These are phyloP conservation scores for Metschnikowia gelsemii DNA, from an alignment of 805 yeast species.

Conservation along the genomic window DNA sequence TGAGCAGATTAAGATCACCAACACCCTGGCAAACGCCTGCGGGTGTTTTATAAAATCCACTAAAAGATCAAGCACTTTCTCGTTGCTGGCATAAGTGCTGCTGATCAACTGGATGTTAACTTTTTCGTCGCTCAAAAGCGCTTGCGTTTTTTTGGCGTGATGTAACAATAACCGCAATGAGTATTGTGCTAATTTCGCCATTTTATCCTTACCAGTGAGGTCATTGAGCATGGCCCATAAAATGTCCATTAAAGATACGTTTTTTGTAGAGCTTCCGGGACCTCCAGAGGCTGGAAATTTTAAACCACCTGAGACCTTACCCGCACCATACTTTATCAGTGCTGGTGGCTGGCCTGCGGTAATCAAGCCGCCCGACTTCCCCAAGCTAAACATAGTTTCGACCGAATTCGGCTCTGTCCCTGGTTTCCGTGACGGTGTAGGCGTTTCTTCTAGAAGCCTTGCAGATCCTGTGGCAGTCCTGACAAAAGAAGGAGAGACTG, in stretches of 20 bases:
- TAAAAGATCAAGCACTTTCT: constrained; percentile 33
- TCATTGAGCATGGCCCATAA: constrained; percentile 53
- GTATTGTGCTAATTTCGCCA: constrained; percentile 65
- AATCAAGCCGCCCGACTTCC: not conserved
- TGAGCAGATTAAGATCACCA: constrained; percentile 37
- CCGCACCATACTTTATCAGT: not conserved
- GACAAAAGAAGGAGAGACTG: constrained; percentile 6
- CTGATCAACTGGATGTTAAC: constrained; percentile 34
- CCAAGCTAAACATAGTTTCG: constrained; percentile 3
- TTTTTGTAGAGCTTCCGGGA: no score
- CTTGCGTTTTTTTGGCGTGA: constrained; percentile 44
- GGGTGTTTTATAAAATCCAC: constrained; percentile 39
- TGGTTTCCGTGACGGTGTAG: constrained; percentile 9
- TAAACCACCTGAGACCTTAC: not conserved
- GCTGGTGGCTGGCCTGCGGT: not conserved
- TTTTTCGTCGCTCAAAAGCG: constrained; percentile 32
- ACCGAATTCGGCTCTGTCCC: no score
- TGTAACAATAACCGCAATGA: constrained; percentile 50
- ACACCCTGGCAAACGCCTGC: constrained; percentile 33
- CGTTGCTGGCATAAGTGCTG: constrained; percentile 31
- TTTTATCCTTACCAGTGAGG: constrained; percentile 67
- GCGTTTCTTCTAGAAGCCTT: constrained; percentile 7
- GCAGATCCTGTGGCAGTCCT: constrained; percentile 7
- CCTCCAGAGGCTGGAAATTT: not conserved
- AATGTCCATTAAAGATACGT: constrained; percentile 39